Base-by-base conservation (phyloP, 129 eudicot species). In the Apium graveolens region DNA sequence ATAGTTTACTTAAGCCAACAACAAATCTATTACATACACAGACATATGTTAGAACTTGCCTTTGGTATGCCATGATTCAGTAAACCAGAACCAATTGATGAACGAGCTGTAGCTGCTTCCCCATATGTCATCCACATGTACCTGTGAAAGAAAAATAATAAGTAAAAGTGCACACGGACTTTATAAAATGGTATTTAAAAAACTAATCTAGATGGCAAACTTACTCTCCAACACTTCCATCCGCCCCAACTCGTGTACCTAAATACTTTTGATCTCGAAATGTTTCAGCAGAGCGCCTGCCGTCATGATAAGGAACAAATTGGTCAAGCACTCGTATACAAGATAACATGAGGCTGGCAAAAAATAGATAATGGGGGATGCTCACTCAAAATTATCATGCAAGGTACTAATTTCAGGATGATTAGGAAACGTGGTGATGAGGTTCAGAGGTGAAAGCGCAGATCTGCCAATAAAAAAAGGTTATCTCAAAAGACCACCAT, bases 371-470 rank as follows among this genome's bases (percentile, higher is more conserved):
- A 12, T 39, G 27, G 42, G 34, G 39, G 69, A 84, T 75, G 45
- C 99, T 90, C 84, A 96, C 99, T 86, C 89, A 84, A 96, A 96
- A 80, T 85, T 92, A 66, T 96, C 97, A 84, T 96, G 99, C 89
- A 96, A 89, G 81, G 99, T 92, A 69, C 86, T 84, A 66, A 96
- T 92, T 32, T 87, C 95, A 66, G 99, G 97, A 85, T 92, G 96
- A 65, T 86, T 85, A 20, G 91, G 90, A 75, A 90, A 92, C 79
- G 96, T 80, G 73, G 77, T 81, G 65, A 96, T 83, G 44, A 96
- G 97, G 88, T 86, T 87, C 87, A 92, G 78, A 18, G 99, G 99
- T 34, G 95, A 90, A 55, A 77, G 90, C 14, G 85, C 88, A 70
- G 99, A 96, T 86, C 99, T 96, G 93, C 80, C 78, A 84, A 29